A percentile compares a stretch with the other conserved stretches of the same genome.
These are phyloP conservation scores for Colletotrichum sp. DNA, from an alignment of 2,329 filamentous ascomycete species.

Conservation along the genomic window DNA sequence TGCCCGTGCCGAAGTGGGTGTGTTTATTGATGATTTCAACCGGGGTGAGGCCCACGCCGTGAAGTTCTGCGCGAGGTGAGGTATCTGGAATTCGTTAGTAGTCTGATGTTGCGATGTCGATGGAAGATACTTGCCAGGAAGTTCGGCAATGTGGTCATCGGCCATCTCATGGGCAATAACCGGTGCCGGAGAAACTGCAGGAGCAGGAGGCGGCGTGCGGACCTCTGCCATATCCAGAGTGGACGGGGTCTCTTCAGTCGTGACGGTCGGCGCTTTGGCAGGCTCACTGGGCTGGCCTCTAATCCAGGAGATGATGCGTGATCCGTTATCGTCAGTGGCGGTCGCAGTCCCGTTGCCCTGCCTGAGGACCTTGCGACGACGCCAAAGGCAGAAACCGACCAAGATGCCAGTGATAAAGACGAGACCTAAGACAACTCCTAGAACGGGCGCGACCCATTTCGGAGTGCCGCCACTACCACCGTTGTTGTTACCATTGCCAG, in stretches of 20 bases:
- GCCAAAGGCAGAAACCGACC: constrained; percentile 58
- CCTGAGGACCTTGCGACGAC: constrained; percentile 49
- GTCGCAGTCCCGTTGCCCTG: constrained; percentile 40
- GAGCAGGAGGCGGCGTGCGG: constrained; percentile 9
- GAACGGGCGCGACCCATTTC: constrained; percentile 63
- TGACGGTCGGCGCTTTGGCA: constrained; percentile 48
- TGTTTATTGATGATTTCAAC: constrained; percentile 43
- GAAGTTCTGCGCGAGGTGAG: constrained; percentile 48
- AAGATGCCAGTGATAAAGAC: constrained; percentile 58
- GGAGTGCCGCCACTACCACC: constrained; percentile 48
- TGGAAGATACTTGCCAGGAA: constrained; percentile 43
- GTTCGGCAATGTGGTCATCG: constrained; percentile 49
- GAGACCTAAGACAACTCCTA: constrained; percentile 66
- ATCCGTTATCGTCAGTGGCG: constrained; percentile 50
- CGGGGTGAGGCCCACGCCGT: constrained; percentile 44
- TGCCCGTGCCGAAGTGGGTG: constrained; percentile 29
- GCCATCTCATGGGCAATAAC: constrained; percentile 41
- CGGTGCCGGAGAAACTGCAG: constrained; percentile 21
- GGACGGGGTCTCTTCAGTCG: constrained; percentile 45
- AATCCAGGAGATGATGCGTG: constrained; percentile 59
- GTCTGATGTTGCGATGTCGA: rapidly evolving
- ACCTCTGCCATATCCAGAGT: constrained; percentile 45
- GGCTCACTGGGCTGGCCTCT: constrained; percentile 44
- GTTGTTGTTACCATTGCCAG: constrained; percentile 12
- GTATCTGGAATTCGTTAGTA: constrained; percentile 37